Base-by-base conservation (phyloP, 305 asterid species). In the Fraxinus velutina region DNA sequence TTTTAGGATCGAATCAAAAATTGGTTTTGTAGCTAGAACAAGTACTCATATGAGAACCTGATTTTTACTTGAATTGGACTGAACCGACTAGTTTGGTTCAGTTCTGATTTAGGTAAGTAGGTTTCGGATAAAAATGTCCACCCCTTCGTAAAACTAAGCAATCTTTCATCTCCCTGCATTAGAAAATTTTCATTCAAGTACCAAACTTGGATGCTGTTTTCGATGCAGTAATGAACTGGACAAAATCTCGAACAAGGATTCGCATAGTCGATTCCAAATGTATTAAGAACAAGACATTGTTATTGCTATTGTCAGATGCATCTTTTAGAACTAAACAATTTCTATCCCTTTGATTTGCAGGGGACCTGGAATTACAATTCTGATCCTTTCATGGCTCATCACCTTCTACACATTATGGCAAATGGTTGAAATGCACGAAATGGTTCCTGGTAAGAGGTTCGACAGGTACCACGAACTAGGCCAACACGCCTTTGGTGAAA, bases 391-490 rank as follows among this genome's bases (percentile, higher is more conserved):
- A 29, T 92, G 95, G 97, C 22, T 83, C 77, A 87, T 93, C 75
- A 90, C 98, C 1, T 84, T 92, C 17, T 93, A 90, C 91, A 93
- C 97, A 0, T 77, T 93, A 0, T 93, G 98, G 97, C 97, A 93
- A 85, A 93, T 92, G 98, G 95, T 93, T 7, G 93, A 93, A 78
- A 89, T 93, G 95, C 97, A 92, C 47, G 98, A 93, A 39, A 89
- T 88, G 88, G 88, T 92, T 1, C 93, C 94, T 0, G 93, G 93
- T 0, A 93, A 90, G 87, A 84, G 97, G 81, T 89, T 92, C 64
- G 94, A 92, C 73, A 75, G 98, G 83, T 92, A 93, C 78, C 94
- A 91, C 24, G 97, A 93, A 70, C 75, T 93, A 7, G 98, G 98
- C 6, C 97, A 92, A 22, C 36, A 82, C 4, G 97, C 95, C 0